Evolutionary conservation across 441 rosid genomes (phyloP), one percentile per base, ranked within the genome.

Genomic region (Arabidopsis hybrid): DNA sequence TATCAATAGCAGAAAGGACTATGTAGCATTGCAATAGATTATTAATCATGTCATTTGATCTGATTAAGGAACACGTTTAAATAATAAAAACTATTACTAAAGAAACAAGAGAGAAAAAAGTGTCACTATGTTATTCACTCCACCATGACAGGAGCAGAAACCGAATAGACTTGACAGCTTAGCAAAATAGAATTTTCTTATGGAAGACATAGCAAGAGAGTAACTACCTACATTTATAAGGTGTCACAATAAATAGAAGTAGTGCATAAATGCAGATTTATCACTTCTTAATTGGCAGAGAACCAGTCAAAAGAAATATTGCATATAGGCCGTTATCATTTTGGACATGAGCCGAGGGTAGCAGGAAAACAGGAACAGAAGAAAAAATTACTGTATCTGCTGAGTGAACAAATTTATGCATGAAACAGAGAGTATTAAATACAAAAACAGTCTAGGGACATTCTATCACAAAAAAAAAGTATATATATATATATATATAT

Each of bases 291-390:
- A 1, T 14, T 47, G 31, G 56, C 21, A 32, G 12, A 43, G 29
- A 65, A 73, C 51, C 32, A 46, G 59, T 32, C 21, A 40, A 50
- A 35, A 57, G 29, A 73, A 53, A 14, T 65, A 47, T 36, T 65
- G 40, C 9, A 34, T 18, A 57, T 26, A 59, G 9, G 36, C 8
- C 10, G 17, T 10, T 59, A 39, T 18, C 55, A 49, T 61, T 34
- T 53, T 18, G 50, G 45, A 75, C 59, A 49, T 12, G 40, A 47
- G 52, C 42, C 32, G 40, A 29, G 39, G 6, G 47, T 31, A 29
- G 43, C 40, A 40, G 13, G 8, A 51, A 36, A 53, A 53, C 8
- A 69, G 8, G 60, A 55, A 62, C 53, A 13, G n/a, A 40, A 60
- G 4, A 10, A 35, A 35, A 12, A 17, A 10, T 1, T 65, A 16